These are phyloP conservation scores for Zasmidium angulare DNA, from an alignment of 2,329 filamentous ascomycete genomes.

Conservation along the genomic window DNA sequence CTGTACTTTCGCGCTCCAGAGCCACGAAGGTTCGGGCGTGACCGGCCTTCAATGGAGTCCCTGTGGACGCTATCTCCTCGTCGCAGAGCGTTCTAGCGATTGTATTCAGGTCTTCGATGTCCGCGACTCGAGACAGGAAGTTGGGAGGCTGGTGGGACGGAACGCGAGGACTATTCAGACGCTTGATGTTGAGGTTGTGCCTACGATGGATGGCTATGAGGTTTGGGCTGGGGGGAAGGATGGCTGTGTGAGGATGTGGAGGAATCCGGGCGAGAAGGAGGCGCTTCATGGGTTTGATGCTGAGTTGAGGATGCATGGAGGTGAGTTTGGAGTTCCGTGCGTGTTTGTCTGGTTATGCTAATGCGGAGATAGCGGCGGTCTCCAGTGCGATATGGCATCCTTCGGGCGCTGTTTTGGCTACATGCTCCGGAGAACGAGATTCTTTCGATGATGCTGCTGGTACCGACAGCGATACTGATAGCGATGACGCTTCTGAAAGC, in stretches of 20 bases:
- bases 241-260: constrained; percentile 51
- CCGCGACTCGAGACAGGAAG: constrained; percentile 51
- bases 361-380: constrained; percentile 48
- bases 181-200: constrained; percentile 55
- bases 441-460: background rate
- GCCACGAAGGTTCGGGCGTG: constrained; percentile 51
- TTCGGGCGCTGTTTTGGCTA: constrained; percentile 48
- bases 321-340: constrained; percentile 16
- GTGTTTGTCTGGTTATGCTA: too few species aligned
- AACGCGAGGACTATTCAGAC: constrained; percentile 53
- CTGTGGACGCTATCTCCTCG: constrained; percentile 58
- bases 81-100: constrained; percentile 58
- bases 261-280: constrained; percentile 42
- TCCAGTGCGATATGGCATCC: constrained; percentile 49
- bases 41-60: constrained; percentile 59
- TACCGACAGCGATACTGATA: constrained; percentile 5
- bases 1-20: constrained; percentile 46
- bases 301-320: constrained; percentile 46
- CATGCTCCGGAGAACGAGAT: constrained; percentile 49
- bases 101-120: constrained; percentile 60
- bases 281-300: constrained; percentile 45
- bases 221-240: constrained; percentile 62
- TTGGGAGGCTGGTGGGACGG: constrained; percentile 50
- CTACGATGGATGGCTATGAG: constrained; percentile 45
- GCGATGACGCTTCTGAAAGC: too few species aligned